Evolutionary conservation across 441 rosid genomes (phyloP), one percentile per base, ranked within the genome.

Genomic region (Euphorbia schlechtendalii): DNA sequence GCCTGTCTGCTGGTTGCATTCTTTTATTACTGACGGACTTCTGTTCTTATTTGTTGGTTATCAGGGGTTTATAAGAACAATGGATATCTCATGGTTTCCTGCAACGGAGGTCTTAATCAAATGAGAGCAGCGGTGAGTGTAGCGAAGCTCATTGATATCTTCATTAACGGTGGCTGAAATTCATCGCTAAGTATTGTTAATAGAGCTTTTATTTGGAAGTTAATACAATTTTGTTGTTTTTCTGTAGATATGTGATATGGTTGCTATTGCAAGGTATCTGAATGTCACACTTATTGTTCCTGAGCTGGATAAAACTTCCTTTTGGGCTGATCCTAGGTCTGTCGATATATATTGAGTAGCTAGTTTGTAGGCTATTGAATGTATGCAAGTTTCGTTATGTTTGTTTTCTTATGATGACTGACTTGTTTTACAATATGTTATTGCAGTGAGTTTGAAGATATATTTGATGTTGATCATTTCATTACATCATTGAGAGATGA

Each of bases 31-130:
- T 25, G 22, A 38, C 24, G 51, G 14, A 71, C 45, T 56, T 38
- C 56, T 46, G 20, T 52, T 62, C 13, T 8, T 28, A 11, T 52
- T 59, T 28, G 40, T 53, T 63, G 74, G 64, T n/a, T 14, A 8
- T 22, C 71, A 94, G 99, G 99, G 84, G 71, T 84, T 61, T 94
- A 94, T 80, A 84, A 85, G 75, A 94, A 94, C 87, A 94, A 91
- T 72, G 99, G 99, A 38, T 91, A 94, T 76, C 83, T 94, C 69
- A 81, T 94, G 96, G 91, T 91, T 69, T 94, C 99, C 7, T 91
- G 99, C 82, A 93, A 93, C 78, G 99, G 99, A 71, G 99, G 99
- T 69, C 99, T 94, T 63, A 94, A 94, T 80, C 99, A 94, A 80
- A 94, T 94, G 99, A 83, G 99, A 76, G 94, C 99, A 32, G 99